Conservation (phyloP, 2,329 filamentous ascomycete species). For the Xylariaceae sp. region DNA sequence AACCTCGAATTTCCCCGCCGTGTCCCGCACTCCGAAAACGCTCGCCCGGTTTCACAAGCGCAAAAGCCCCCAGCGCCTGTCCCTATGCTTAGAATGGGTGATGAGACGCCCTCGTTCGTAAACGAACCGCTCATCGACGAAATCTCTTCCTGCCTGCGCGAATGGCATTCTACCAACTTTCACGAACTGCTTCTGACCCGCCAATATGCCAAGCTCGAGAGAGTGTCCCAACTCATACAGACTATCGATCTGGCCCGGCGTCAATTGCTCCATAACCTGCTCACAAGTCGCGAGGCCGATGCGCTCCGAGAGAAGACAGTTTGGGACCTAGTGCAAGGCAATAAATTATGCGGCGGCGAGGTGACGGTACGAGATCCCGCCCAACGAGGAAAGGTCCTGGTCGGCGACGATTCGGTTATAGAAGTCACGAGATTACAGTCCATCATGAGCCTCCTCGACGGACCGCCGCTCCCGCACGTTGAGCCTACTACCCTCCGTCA, state of each 20-base stretch:
- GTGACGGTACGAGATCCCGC: constrained; percentile 89
- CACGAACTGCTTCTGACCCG: constrained; percentile 83
- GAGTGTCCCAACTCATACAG: constrained; percentile 72
- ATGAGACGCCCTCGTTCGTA: constrained; percentile 86
- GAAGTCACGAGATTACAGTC: constrained; percentile 89
- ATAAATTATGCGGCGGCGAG: constrained; percentile 89
- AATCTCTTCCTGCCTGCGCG: constrained; percentile 90
- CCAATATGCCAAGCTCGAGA: constrained; percentile 75
- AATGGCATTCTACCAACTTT: constrained; percentile 97
- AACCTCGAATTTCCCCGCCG: constrained; percentile 13
- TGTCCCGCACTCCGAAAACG: constrained; percentile 46
- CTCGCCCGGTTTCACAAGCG: constrained; percentile 46
- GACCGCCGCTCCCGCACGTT: constrained; percentile 62
- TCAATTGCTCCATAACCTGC: constrained; percentile 88
- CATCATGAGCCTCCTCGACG: constrained; percentile 88
- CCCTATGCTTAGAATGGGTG: constrained; percentile 94
- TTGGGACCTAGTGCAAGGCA: constrained; percentile 90
- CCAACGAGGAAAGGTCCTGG: constrained; percentile 78
- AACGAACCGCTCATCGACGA: constrained; percentile 93
- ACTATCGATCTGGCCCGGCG: constrained; percentile 80
- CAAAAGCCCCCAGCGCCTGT: constrained; percentile 81
- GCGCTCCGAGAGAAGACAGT: constrained; percentile 80
- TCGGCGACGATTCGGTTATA: constrained; percentile 87
- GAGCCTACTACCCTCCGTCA: constrained; percentile 74
- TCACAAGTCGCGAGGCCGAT: constrained; percentile 81